Evolutionary conservation across 495 filamentous ascomycete species (phyloP).

Genomic region (Aspergillus haitiensis): DNA sequence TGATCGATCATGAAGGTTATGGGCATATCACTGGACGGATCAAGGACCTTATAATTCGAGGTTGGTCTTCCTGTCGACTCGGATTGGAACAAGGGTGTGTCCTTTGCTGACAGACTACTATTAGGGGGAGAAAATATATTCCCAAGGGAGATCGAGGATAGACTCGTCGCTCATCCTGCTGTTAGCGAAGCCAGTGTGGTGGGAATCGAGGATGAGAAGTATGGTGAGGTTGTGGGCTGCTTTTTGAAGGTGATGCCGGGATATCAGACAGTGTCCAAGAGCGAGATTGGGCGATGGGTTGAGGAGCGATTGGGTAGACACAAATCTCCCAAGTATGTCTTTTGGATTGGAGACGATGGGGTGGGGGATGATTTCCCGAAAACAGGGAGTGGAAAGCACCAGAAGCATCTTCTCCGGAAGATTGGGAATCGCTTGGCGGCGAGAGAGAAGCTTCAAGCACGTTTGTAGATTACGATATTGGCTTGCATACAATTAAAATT

Average conservation of each 20-base stretch:
- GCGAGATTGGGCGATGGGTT: slow-evolving; percentile 41
- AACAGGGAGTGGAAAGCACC: slow-evolving; percentile 65
- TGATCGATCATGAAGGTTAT: slow-evolving; percentile 23
- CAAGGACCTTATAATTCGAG: slow-evolving; percentile 62
- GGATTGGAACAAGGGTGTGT: background rate
- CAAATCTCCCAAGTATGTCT: slow-evolving; percentile 58
- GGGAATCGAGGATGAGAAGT: slow-evolving; percentile 57
- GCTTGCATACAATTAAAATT: slow-evolving; percentile 2
- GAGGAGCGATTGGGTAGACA: slow-evolving; percentile 52
- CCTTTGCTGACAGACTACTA: background rate
- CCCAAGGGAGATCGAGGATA: slow-evolving; percentile 67
- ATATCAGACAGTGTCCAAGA: background rate
- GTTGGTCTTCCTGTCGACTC: slow-evolving; percentile 17
- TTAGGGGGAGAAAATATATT: slow-evolving; percentile 73
- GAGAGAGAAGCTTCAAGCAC: background rate
- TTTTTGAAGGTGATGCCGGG: slow-evolving; percentile 19
- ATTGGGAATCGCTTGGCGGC: slow-evolving; percentile 27
- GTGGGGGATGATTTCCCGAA: slow-evolving; percentile 51
- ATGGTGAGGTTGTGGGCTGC: slow-evolving; percentile 56
- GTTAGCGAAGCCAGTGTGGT: slow-evolving; percentile 60
- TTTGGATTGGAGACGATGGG: slow-evolving; percentile 56
- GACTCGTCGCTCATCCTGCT: slow-evolving; percentile 54
- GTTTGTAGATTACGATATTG: background rate
- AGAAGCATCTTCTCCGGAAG: slow-evolving; percentile 60
- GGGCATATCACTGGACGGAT: slow-evolving; percentile 51